Evolutionary conservation across 163 green algal genomes (phyloP), one percentile per base, ranked within the genome.

Genomic region (Coccomyxa subellipsoidea): DNA sequence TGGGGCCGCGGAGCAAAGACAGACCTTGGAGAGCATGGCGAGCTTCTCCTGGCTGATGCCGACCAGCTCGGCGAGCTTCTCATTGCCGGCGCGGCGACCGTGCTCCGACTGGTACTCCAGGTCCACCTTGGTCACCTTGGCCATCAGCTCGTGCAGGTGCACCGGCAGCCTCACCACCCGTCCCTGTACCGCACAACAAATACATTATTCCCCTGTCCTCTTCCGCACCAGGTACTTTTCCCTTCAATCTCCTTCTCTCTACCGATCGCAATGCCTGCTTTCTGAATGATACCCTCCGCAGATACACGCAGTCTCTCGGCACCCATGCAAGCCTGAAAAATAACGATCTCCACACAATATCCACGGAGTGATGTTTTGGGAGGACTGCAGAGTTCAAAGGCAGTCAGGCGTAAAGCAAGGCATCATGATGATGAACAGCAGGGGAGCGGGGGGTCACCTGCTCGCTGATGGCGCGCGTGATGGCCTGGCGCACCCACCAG

Each of bases 401-500:
- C n/a, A n/a, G n/a, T n/a, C n/a, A n/a, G n/a, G n/a, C n/a, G n/a
- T n/a, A n/a, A n/a, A n/a, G n/a, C n/a, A n/a, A n/a, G n/a, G n/a
- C n/a, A n/a, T n/a, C n/a, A n/a, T n/a, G n/a, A n/a, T n/a, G n/a
- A n/a, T n/a, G n/a, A n/a, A n/a, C n/a, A n/a, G n/a, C n/a, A n/a
- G n/a, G n/a, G n/a, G n/a, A 7, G 47, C 47, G 3, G 23, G 47
- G 47, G 47, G 66, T 73, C 66, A 73, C 84, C 80, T 96, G 90
- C 15, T 96, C 91, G 34, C 83, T 80, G 38, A 97, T 79, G 12
- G 84, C 81, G 53, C 94, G 87, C 2, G 87, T 92, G 38, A 97
- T 82, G 23, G 84, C 85, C 91, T 99, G 96, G 4, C 95, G 88
- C 82, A 99, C 97, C 96, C 96, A 99, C 96, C 96, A 99, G 80